phyloP scores from a whole-genome alignment of 768 basidiomycete genomes.

The Suillus subluteus region DNA sequence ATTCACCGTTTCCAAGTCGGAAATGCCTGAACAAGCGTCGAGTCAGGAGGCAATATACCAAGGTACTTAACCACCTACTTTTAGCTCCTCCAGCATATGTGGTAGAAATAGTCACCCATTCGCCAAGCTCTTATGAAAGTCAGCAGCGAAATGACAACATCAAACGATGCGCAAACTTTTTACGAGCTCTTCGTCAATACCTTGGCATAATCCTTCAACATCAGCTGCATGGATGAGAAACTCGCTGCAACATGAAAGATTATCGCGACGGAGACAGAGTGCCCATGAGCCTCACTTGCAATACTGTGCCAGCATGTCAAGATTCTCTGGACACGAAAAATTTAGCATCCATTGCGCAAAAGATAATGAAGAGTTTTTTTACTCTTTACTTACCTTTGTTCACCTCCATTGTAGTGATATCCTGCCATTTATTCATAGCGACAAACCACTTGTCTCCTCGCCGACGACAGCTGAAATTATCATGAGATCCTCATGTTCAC shows the following conservation, averaged over 20 bases:
- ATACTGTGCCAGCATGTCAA: conserved; percentile 74
- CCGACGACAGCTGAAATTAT: conserved; percentile 71
- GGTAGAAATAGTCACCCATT: conserved; percentile 90
- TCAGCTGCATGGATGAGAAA: conserved; percentile 98
- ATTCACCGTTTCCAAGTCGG: conserved; percentile 82
- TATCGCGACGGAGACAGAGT: conserved; percentile 4
- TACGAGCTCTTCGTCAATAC: conserved; percentile 91
- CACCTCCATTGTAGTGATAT: conserved; percentile 93
- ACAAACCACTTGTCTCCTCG: conserved; percentile 83
- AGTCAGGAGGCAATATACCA: conserved; percentile 12
- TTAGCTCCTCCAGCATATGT: conserved; percentile 98
- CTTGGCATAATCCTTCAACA: conserved; percentile 95
- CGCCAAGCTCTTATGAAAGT: conserved; percentile 66
- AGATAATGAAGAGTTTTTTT: neutral
- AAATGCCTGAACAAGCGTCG: conserved; percentile 54
- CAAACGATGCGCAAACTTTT: conserved; percentile 51
- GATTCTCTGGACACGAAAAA: conserved; percentile 54
- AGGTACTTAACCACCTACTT: conserved; percentile 49
- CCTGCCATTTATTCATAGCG: conserved; percentile 99
- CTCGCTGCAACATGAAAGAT: conserved; percentile 57
- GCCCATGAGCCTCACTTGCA: conserved; percentile 63
- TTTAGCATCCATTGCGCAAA: conserved; percentile 6
- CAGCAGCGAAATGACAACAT: conserved; percentile 15
- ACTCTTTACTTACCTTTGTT: conserved; percentile 59
- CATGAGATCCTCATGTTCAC: neutral